phyloP scores from a whole-genome alignment of 192 early-diverging fungal genomes.

The Coemansia sp. region DNA sequence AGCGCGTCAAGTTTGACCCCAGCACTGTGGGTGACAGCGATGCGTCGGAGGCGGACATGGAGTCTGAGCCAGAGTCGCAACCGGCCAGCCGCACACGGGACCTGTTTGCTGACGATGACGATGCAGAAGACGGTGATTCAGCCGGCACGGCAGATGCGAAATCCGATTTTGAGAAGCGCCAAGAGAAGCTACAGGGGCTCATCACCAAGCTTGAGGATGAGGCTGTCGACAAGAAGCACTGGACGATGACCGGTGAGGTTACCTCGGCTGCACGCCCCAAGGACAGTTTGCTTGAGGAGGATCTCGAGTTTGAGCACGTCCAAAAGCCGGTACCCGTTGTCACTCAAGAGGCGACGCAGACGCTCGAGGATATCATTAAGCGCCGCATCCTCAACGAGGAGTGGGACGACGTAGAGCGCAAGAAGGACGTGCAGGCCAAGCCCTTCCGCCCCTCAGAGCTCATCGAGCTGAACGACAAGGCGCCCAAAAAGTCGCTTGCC shows the following conservation, averaged over 20 bases:
- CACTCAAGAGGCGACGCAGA: slow-evolving; percentile 82
- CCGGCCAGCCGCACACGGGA: slow-evolving; percentile 13
- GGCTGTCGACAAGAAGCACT: slow-evolving; percentile 77
- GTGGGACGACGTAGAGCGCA: slow-evolving; percentile 94
- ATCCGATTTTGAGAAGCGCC: slow-evolving; percentile 82
- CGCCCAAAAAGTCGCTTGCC: slow-evolving; percentile 83
- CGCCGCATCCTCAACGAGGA: slow-evolving; percentile 82
- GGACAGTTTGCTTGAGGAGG: slow-evolving; percentile 92
- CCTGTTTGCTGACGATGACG: slow-evolving; percentile 26
- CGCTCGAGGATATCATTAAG: slow-evolving; percentile 93
- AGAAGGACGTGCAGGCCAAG: slow-evolving; percentile 70
- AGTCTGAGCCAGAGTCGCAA: slow-evolving; percentile 8
- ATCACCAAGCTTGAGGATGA: slow-evolving; percentile 87
- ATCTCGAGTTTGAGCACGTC: slow-evolving; percentile 87
- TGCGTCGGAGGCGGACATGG: slow-evolving; percentile 21
- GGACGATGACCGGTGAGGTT: slow-evolving; percentile 90
- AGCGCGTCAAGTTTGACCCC: slow-evolving; percentile 51
- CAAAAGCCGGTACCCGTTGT: slow-evolving; percentile 93
- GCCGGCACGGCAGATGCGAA: slow-evolving; percentile 18
- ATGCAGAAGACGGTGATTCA: not conserved
- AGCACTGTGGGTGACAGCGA: slow-evolving; percentile 35
- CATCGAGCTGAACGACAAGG: slow-evolving; percentile 81
- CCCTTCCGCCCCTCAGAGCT: slow-evolving; percentile 70
- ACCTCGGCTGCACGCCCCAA: slow-evolving; percentile 75
- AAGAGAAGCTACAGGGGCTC: slow-evolving; percentile 63